Base-by-base conservation (phyloP, 2,329 filamentous ascomycete genomes). In the Ceratocystis smalleyi region DNA sequence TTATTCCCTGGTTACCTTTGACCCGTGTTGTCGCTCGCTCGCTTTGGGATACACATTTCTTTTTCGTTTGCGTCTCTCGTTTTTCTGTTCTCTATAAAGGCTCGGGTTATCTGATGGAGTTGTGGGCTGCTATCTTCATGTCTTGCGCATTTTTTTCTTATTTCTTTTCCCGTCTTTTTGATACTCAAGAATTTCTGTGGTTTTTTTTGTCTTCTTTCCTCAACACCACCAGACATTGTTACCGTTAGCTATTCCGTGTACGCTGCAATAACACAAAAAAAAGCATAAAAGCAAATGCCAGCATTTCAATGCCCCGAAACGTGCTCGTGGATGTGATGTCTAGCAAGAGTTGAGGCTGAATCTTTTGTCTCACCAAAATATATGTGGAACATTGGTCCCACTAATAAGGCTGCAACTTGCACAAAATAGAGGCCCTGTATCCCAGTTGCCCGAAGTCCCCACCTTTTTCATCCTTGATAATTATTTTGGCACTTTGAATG, bases 31-130 rank as follows among this genome's bases (percentile, higher is more conserved):
- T 63, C 32, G 19, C 40, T 24, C 40, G 30, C 40, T 65, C 30
- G 61, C 24, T 59, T 59, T 59, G 62, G 40, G 45, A 61, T 54
- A 43, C 30, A 49, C 43, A 35, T 24, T n/a, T 64, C 54, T 47
- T 43, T 40, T 22, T 8, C 40, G 22, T 51, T 59, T 43, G 54
- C 47, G 30, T n/a, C 54, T 30, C 24, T 57, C 54, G 17, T 57
- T 55, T 15, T 55, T 57, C 54, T 57, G 27, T 35, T 57, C 27
- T 57, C 27, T 57, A 57, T 57, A 57, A 57, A 57, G 54, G 54
- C 54, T 35, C 30, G 54, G 54, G 54, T 57, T 35, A 57, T 57
- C 54, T 57, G 51, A 55, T 55, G 54, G 54, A 57, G 54, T 57
- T 57, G 30, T 57, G 54, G 54, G 27, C 30, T 35, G 54, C 32